phyloP scores from a whole-genome alignment of 805 yeast species.

The Yarrowia sp. region DNA sequence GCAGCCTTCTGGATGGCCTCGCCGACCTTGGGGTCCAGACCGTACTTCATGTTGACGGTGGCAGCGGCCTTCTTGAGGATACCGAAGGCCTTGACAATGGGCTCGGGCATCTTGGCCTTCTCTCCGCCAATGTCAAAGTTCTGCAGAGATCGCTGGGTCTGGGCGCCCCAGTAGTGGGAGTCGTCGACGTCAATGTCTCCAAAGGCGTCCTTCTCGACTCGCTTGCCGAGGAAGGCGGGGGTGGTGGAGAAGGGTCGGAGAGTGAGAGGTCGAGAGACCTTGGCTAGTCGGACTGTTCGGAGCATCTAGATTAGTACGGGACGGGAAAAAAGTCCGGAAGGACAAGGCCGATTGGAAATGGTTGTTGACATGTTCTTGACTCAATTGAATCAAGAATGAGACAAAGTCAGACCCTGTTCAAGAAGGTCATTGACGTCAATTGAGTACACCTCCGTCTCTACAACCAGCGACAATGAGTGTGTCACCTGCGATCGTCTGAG shows the following conservation, averaged over 20 bases:
- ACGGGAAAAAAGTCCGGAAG: too few relatives aligned
- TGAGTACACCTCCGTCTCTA: too few relatives aligned
- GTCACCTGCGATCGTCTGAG: too few relatives aligned
- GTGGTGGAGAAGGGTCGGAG: conserved; percentile 42
- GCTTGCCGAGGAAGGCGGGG: conserved; percentile 47
- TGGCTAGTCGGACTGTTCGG: conserved; percentile 31
- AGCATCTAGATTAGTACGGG: conserved; percentile 13
- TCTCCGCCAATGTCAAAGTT: conserved; percentile 97
- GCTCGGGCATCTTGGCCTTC: conserved; percentile 89
- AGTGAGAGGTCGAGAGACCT: conserved; percentile 28
- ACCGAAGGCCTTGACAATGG: conserved; percentile 91
- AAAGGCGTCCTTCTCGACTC: conserved; percentile 94
- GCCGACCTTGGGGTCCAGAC: conserved; percentile 85
- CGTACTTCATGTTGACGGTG: conserved; percentile 81
- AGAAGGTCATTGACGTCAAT: too few relatives aligned
- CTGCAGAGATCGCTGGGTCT: conserved; percentile 86
- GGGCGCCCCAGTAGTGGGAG: conserved; percentile 96
- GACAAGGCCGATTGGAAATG: too few relatives aligned
- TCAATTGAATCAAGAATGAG: too few relatives aligned
- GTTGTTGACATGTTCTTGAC: too few relatives aligned
- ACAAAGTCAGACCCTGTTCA: too few relatives aligned
- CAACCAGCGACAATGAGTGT: too few relatives aligned
- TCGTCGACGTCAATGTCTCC: conserved; percentile 93
- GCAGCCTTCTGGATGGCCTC: conserved; percentile 92
- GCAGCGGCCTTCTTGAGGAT: conserved; percentile 94